Percentiles rank a stretch among this genome's conserved stretches.
Evolutionary conservation across 2,329 filamentous ascomycete species (phyloP).

Genomic region (Knufia petricola): DNA sequence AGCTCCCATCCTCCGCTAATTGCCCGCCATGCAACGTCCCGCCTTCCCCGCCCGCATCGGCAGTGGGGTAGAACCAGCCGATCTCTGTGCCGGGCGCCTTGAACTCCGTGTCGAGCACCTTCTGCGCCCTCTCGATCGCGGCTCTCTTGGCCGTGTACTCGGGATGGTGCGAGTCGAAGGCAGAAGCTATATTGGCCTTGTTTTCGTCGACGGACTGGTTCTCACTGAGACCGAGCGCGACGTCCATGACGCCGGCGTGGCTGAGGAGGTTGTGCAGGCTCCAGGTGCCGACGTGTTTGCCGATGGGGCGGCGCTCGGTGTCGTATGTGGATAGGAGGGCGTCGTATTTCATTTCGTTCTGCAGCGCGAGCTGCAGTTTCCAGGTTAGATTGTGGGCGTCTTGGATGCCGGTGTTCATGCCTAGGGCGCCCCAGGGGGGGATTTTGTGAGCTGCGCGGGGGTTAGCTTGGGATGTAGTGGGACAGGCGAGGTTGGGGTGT

Average conservation of each 20-base stretch:
- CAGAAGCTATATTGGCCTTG: constrained; percentile 19
- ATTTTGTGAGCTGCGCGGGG: constrained; percentile 24
- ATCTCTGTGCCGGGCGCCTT: constrained; percentile 27
- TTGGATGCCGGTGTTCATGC: constrained; percentile 24
- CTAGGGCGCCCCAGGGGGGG: constrained; percentile 28
- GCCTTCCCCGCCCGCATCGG: constrained; percentile 21
- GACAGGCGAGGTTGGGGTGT: too few relatives aligned
- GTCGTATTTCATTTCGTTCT: constrained; percentile 13
- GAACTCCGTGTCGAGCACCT: constrained; percentile 28
- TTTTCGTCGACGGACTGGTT: constrained; percentile 22
- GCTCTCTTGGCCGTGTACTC: constrained; percentile 17
- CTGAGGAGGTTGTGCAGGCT: constrained; percentile 26
- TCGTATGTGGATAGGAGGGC: constrained; percentile 26
- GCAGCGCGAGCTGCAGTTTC: constrained; percentile 22
- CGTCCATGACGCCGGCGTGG: constrained; percentile 26
- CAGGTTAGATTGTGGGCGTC: constrained; percentile 21
- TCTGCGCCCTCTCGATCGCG: constrained; percentile 23
- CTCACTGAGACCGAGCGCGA: constrained; percentile 25
- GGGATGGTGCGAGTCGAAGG: constrained; percentile 22
- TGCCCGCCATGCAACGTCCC: constrained; percentile 21
- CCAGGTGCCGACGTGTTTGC: constrained; percentile 22
- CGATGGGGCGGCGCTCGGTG: constrained; percentile 26
- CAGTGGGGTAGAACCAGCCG: constrained; percentile 29
- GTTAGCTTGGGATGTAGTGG: too few relatives aligned
- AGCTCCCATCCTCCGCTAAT: constrained; percentile 14